Percentiles rank a stretch among this genome's conserved stretches.
phyloP scores from a whole-genome alignment of 305 asterid species.

The Euphrasia arctica region DNA sequence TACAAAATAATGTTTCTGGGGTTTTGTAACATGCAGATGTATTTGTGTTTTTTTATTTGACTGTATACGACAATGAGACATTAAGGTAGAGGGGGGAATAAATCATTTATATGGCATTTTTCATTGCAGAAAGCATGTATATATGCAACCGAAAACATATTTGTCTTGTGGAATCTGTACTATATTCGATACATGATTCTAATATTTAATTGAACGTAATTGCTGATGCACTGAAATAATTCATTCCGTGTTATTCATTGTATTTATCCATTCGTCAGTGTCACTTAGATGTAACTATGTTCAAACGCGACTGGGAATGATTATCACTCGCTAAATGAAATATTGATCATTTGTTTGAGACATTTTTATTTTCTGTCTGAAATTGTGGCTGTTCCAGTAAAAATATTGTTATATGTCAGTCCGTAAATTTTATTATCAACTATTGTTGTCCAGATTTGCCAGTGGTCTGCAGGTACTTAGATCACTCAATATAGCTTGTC shows the following conservation, averaged over 20 bases:
- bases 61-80: slow-evolving; percentile 2
- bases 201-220: background rate
- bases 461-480: slow-evolving; percentile 1
- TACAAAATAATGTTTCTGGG: background rate
- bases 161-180: slow-evolving; percentile 5
- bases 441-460: slow-evolving; percentile 6
- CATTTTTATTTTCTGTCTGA: background rate
- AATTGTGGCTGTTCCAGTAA: background rate
- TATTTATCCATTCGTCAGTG: too few relatives aligned
- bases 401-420: background rate
- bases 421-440: background rate
- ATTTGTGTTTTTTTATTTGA: slow-evolving; percentile 1
- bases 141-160: slow-evolving; percentile 8
- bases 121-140: background rate
- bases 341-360: background rate
- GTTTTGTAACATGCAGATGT: slow-evolving; percentile 11
- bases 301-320: background rate
- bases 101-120: slow-evolving; percentile 2
- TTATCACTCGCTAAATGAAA: slow-evolving; percentile 4
- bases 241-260: too few relatives aligned
- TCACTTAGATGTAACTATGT: background rate
- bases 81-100: background rate
- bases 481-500: slow-evolving; percentile 2
- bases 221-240: background rate
- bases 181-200: slow-evolving; percentile 3